Evolutionary conservation across 768 basidiomycete genomes (phyloP), one percentile per base, ranked within the genome.

Genomic region (Boletus subparvulus): DNA sequence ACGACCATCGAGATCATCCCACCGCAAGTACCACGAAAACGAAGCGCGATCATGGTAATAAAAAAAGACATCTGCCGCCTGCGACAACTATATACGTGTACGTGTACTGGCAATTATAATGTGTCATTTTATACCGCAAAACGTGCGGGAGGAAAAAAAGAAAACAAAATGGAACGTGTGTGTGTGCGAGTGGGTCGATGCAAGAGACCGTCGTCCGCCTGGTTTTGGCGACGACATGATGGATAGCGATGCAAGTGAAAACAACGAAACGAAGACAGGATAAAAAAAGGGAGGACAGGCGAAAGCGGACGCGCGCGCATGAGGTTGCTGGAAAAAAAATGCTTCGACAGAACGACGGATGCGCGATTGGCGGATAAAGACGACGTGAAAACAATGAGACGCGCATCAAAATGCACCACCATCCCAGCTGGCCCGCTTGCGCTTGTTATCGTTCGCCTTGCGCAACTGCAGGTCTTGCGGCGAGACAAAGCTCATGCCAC

Each of bases 401-500:
- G 21, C 21, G 21, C 21, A 21, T 57, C 48, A 75, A 36, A 72
- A 72, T 19, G 65, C 67, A 19, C 72, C 73, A 14, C 81, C 82
- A 58, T 83, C 81, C 81, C 81, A 83, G 59, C 82, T 83, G 37
- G 80, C 78, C 58, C 81, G 74, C 72, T 83, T 83, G 56, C 81
- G 74, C 67, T 83, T 83, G 61, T 82, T 80, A 51, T 83, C 82
- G 54, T 56, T 78, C 10, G 70, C 73, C 62, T 75, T 77, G 68
- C 76, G 76, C 58, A 82, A 51, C 51, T 81, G 68, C 50, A 83
- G 64, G 58, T 83, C 81, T 56, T 82, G 77, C 32, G 81, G 81
- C 16, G 79, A 80, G 43, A 82, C 78, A 21, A 77, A 82, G 56
- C 80, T 81, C 71, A 75, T 78, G 0, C 78, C 81, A 19, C 82